Evolutionary conservation across 2,329 filamentous ascomycete species (phyloP).

Genomic region (Clonostachys sp.): DNA sequence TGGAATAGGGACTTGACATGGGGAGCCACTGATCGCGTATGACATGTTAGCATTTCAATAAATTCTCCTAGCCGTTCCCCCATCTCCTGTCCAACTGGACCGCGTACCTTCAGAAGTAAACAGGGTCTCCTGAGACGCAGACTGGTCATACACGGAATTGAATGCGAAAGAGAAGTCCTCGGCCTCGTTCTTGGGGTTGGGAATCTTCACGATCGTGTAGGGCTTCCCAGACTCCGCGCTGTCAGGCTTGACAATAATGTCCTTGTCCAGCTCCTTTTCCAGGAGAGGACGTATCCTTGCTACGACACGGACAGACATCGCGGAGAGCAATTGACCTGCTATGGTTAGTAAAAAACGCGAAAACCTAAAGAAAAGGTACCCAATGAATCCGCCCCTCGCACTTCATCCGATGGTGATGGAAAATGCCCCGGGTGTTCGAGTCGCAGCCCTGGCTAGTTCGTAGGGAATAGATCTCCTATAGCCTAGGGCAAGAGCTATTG

Average conservation of each 20-base stretch:
- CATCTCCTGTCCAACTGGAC: slow-evolving; percentile 1
- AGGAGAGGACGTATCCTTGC: slow-evolving; percentile 87
- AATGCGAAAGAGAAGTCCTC: slow-evolving; percentile 95
- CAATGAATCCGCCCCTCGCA: not conserved
- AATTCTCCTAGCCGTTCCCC: too few relatives aligned
- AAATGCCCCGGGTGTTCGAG: too few relatives aligned
- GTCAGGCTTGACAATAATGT: slow-evolving; percentile 74
- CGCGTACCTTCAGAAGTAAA: slow-evolving; percentile 81
- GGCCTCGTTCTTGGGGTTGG: slow-evolving; percentile 85
- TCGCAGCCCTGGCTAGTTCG: not conserved
- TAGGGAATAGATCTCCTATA: too few relatives aligned
- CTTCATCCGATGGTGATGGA: not conserved
- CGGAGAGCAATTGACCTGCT: slow-evolving; percentile 8
- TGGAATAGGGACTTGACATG: slow-evolving; percentile 89
- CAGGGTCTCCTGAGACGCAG: slow-evolving; percentile 77
- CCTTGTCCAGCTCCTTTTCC: slow-evolving; percentile 78
- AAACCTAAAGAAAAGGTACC: not conserved
- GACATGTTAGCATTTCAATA: too few relatives aligned
- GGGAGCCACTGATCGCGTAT: slow-evolving; percentile 62
- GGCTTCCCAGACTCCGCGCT: slow-evolving; percentile 56
- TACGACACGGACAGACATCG: slow-evolving; percentile 75
- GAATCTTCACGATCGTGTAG: slow-evolving; percentile 75
- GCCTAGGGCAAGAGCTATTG: too few relatives aligned
- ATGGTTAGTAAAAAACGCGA: slow-evolving; percentile 4
- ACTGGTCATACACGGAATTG: slow-evolving; percentile 83